Base-by-base conservation (phyloP, 805 yeast genomes). In the Metschnikowia noctiluminum region DNA sequence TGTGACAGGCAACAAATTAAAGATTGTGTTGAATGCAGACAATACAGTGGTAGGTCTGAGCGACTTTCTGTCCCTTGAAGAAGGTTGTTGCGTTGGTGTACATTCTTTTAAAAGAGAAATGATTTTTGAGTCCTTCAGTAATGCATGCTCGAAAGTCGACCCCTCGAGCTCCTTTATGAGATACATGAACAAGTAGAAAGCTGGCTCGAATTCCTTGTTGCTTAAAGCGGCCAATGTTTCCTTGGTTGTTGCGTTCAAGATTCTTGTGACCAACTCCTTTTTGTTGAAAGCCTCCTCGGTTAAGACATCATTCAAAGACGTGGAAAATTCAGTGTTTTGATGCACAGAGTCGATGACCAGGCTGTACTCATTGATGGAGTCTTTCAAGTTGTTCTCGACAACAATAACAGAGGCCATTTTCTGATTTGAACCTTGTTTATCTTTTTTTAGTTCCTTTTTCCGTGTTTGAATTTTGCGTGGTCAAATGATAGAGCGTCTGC, bases 191-290 rank as follows among this genome's bases (percentile, higher is more conserved):
- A 73, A 65, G 56, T 73, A 70, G 62, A 71, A 69, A n/a, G 76
- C 62, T 26, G 77, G 71, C 60, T 73, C 78, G 46, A 73, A 73
- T 48, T 72, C 77, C 51, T 65, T 71, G 61, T 73, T 77, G 42
- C 66, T 60, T 56, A 73, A 68, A 47, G 65, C 62, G 31, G 61
- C 57, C 52, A 73, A 64, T 16, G 48, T 57, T n/a, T 60, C 62
- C 37, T 65, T 59, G 13, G 58, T 56, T 28, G 74, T 60, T n/a
- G 61, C 61, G 13, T 51, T 60, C 49, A 63, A 57, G 43, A 73
- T 58, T 34, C 53, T 57, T 32, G 60, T 44, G 38, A 64, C 61
- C 54, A 73, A 61, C 42, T 59, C 66, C 15, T 53, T 42, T 50
- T 65, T 64, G 54, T 70, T 56, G 45, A 57, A 50, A 50, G 68